These are phyloP conservation scores for Anastatica hierochuntica DNA, from an alignment of 345 rosid genomes.

Conservation along the genomic window DNA sequence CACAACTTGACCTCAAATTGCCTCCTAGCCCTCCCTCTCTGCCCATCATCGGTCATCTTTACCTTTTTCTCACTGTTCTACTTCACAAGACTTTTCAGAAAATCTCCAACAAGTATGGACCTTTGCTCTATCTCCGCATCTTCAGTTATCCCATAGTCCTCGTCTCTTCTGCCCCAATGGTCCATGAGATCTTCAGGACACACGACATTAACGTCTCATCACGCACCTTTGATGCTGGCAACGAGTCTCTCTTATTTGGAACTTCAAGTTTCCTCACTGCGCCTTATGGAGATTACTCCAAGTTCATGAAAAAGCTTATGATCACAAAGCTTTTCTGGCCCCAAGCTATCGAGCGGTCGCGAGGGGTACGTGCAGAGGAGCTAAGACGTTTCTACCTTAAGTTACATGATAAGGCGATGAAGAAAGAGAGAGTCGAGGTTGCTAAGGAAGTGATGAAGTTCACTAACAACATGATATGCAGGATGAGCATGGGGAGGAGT, in stretches of 20 bases:
- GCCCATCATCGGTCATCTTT: conserved; percentile 1
- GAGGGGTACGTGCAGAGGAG: background rate
- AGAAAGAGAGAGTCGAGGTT: background rate
- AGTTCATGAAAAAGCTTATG: conserved; percentile 2
- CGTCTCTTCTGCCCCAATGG: background rate
- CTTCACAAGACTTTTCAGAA: conserved; percentile 1
- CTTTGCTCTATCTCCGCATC: background rate
- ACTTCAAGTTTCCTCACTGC: background rate
- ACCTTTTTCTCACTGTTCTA: conserved; percentile 1
- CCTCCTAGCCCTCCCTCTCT: conserved; percentile 9
- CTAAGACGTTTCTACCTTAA: background rate
- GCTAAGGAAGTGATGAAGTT: background rate
- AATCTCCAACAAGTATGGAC: conserved; percentile 1
- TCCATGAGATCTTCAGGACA: background rate
- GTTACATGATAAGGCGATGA: background rate
- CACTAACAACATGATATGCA: background rate
- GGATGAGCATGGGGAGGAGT: conserved; percentile 8
- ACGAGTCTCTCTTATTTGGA: conserved; percentile 1
- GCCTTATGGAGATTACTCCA: conserved; percentile 9
- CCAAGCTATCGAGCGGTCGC: background rate
- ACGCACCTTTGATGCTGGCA: background rate
- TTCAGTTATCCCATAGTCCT: background rate
- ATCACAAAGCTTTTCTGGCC: background rate
- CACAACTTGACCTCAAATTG: background rate
- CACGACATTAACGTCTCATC: conserved; percentile 1